Evolutionary conservation across 495 filamentous ascomycete genomes (phyloP), one percentile per base, ranked within the genome.

Genomic region (Jackrogersella minutella): DNA sequence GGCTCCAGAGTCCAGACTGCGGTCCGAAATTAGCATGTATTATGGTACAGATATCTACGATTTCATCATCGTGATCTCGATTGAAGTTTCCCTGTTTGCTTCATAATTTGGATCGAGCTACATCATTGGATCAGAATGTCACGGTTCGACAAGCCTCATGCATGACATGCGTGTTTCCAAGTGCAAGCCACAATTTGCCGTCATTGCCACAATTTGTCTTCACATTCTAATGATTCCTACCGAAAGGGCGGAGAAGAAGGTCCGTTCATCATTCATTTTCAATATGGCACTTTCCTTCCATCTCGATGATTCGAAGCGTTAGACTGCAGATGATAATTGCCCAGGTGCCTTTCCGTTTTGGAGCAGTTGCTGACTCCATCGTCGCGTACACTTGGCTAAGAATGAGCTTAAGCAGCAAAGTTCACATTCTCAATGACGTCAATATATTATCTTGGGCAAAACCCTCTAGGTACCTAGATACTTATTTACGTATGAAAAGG

Each of bases 61-160:
- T 63, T 59, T 58, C 58, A 50, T 50, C 58, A 68, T 60, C 19
- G 50, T 55, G 55, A 69, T 69, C 66, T 69, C 66, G 60, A 69
- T 69, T 69, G 19, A 31, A 49, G 36, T 41, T 5, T 67, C 58
- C 41, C n/a, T n/a, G n/a, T n/a, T n/a, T 47, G 31, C 53, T 59
- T 63, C 65, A 55, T 63, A 14, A 16, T 55, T 53, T 24, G 52
- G 16, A 24, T n/a, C n/a, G n/a, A n/a, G n/a, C n/a, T n/a, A n/a
- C n/a, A n/a, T n/a, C n/a, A n/a, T n/a, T n/a, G n/a, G n/a, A n/a
- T 64, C 17, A 55, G 34, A 49, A 37, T 36, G 37, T 19, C 34
- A 30, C 13, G 37, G n/a, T n/a, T n/a, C n/a, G 3, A 36, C 9
- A 64, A 64, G 54, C 54, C 62, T 65, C 62, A 65, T 53, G 46